Base-by-base conservation (phyloP, 2,329 filamentous ascomycete species). In the Uncinocarpus reesii region DNA sequence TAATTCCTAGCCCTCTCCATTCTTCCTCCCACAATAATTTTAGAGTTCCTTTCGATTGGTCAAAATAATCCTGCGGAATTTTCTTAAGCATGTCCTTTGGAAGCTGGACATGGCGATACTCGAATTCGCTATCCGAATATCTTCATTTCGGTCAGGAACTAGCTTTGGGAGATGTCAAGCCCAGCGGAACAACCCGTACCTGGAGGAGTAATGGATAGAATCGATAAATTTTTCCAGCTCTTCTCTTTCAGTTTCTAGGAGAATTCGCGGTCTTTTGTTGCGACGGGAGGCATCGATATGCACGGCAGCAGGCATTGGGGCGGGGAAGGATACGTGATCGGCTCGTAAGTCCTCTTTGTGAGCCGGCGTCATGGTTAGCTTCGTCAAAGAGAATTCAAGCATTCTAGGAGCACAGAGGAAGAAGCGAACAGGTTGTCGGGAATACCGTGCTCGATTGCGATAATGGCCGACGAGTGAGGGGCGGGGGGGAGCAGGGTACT, bases 21-120 rank as follows among this genome's bases (percentile, higher is more conserved):
- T 98, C 92, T 57, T 96, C 90, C 68, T 98, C 92, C 89, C 90
- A 95, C 53, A 98, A 72, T 57, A 98, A 73, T 73, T 96, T 98
- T 67, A 98, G 71, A 4, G 90, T 96, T 53, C 92, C 92, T 69
- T 94, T 87, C 45, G 80, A 73, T 43, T 81, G 77, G 67, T 95
- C 89, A 63, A 94, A 90, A 69, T 95, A 95, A 55, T 95, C 90
- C 65, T 89, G 83, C 16, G 92, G 92, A 58, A 98, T 96, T 34
- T 80, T 84, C 71, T 96, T 96, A 55, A 98, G 81, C 92, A 98
- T 98, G 58, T 87, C 83, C 71, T 98, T 98, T 36, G 92, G 92
- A 24, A 98, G 80, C 68, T 95, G 89, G 50, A 98, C 92, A 68
- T 98, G 92, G 56, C 92, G 86, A 71, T 98, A 98, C 71, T 98